Base-by-base conservation (phyloP, 1,284 basidiomycete species). In the Tylopilus orsonianus region DNA sequence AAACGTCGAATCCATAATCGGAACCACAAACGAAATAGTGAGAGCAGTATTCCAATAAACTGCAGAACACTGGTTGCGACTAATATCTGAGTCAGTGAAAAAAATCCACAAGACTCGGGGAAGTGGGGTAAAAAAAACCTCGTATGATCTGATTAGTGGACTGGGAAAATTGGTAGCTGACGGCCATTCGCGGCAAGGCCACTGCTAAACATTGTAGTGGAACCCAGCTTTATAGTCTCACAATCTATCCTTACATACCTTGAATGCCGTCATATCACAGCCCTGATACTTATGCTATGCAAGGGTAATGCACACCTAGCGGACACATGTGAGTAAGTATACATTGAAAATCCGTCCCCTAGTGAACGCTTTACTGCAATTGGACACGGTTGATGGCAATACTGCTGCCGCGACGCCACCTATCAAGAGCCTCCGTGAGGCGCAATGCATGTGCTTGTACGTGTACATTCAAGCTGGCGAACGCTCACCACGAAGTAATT, bases 11-110 rank as follows among this genome's bases (percentile, higher is more conserved):
- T 55, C 36, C 34, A 24, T 19, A 50, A 22, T 10, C 57, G 50
- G 18, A 52, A 57, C 46, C 49, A 59, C 39, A 58, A 41, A 18
- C 57, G 60, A 44, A 58, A 55, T 20, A 60, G 14, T 1, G 48
- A 44, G 4, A 46, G 14, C 10, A 56, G 8, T 41, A 62, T 48
- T 23, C 50, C 57, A 19, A 59, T 26, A n/a, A 37, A 33, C 32
- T 50, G 49, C 26, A 46, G n/a, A 29, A 48, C 45, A 27, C 50
- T 57, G 16, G 37, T 40, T 19, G 16, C 30, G 8, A 40, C 57
- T 55, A 20, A 35, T 18, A 39, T 38, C 14, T n/a, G n/a, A 41
- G 38, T 60, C 34, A 29, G 18, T 37, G 50, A 47, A 59, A 24
- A 7, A 26, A 5, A 26, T 26, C 10, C 26, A n/a, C n/a, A n/a